Evolutionary conservation across 352 stramenopile species (phyloP).

Genomic region (Halophytophthora batemanensis): DNA sequence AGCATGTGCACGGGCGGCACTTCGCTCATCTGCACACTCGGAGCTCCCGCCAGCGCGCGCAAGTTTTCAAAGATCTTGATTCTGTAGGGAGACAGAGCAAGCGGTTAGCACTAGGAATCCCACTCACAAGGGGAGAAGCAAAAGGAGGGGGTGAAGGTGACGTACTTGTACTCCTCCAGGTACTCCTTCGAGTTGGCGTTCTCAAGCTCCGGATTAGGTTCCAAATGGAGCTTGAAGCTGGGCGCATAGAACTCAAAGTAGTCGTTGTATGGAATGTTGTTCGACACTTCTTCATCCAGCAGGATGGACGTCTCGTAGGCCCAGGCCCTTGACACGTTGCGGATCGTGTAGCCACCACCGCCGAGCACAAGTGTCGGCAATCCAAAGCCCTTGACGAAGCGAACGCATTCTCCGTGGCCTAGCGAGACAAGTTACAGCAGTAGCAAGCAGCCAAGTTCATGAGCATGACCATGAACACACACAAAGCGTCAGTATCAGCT

Average conservation of each 20-base stretch:
- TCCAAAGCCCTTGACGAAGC: constrained; percentile 88
- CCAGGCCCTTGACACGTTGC: constrained; percentile 93
- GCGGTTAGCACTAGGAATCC: background rate
- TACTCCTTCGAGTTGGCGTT: constrained; percentile 86
- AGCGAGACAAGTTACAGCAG: no score
- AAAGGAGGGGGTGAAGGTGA: constrained; percentile 13
- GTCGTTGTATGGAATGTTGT: constrained; percentile 84
- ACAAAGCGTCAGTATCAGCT: no score
- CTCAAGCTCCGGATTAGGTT: constrained; percentile 70
- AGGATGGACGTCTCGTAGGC: constrained; percentile 97
- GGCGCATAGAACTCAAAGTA: constrained; percentile 87
- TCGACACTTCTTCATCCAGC: constrained; percentile 70
- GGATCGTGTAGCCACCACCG: constrained; percentile 83
- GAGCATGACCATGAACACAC: no score
- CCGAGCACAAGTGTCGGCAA: constrained; percentile 81
- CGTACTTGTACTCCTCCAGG: constrained; percentile 83
- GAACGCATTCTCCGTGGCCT: constrained; percentile 75
- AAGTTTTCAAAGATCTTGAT: constrained; percentile 87
- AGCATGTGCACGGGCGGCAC: constrained; percentile 67
- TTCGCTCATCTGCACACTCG: constrained; percentile 80
- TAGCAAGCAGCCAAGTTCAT: no score
- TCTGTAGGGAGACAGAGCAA: constrained; percentile 28
- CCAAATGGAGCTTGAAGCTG: constrained; percentile 83
- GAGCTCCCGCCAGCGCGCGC: constrained; percentile 63
- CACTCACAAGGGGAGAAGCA: constrained; percentile 2